Base-by-base conservation (phyloP, 2,329 filamentous ascomycete genomes). In the Aspergillus tanneri region DNA sequence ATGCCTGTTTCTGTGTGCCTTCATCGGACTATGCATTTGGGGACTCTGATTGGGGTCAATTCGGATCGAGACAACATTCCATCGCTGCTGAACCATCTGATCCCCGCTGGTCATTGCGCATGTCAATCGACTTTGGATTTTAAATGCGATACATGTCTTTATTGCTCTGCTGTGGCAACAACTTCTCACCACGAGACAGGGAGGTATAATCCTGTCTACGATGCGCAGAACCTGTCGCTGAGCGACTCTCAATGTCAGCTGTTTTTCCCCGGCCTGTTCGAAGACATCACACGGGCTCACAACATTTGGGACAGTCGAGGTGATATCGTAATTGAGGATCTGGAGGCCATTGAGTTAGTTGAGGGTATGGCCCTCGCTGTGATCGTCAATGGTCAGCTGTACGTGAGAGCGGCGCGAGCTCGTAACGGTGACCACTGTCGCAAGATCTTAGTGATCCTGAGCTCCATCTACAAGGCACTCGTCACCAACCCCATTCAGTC, bases 401-500 rank as follows among this genome's bases (percentile, higher is more conserved):
- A 63, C 39, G 49, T 65, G 11, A 43, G 62, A 21, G 55, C 54
- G n/a, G 50, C 54, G 40, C 57, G 40, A 24, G 54, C 50, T 35
- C 61, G 53, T 36, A 56, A 58, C 19, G 57, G 57, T 5, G 60
- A 61, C 40, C 58, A 62, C 24, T 54, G 60, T 11, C 56, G 53
- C 5, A 61, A 62, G 46, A 61, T 60, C 38, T 28, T 64, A 8
- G 72, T 65, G 2, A 70, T 66, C 10, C 65, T 76, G 14, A 67
- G 71, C 46, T 62, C 69, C 5, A 65, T 77, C 23, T 63, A 76
- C 47, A 71, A 73, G 32, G 71, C 73, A 9, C 63, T 77, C 14
- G 47, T 34, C 65, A 25, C 60, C 64, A 5, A 61, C 63, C 4
- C 63, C 67, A 11, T 58, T 1, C 27, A 44, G 6, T 51, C 54